Percentiles rank a stretch among this genome's conserved stretches.
These are phyloP conservation scores for Limnanthes douglasii DNA, from an alignment of 345 rosid genomes.

Conservation along the genomic window DNA sequence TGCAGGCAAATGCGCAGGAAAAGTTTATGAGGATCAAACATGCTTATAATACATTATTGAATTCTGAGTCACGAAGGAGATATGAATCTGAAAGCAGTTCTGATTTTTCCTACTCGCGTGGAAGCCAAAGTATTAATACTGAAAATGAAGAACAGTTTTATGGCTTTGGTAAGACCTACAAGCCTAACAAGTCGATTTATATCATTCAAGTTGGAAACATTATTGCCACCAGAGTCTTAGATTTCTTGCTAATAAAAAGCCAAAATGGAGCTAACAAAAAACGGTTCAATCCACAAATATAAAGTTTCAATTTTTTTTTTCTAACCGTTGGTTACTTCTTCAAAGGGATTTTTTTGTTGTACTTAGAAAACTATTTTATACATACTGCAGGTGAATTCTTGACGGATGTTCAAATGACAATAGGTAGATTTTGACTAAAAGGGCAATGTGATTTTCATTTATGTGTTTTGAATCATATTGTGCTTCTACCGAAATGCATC, in stretches of 20 bases:
- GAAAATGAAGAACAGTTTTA: constrained; percentile 69
- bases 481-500: constrained; percentile 2
- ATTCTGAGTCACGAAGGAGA: constrained; percentile 49
- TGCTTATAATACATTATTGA: constrained; percentile 45
- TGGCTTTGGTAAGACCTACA: constrained; percentile 59
- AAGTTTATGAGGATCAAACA: constrained; percentile 31
- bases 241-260: too few relatives aligned
- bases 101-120: constrained; percentile 38
- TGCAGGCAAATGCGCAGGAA: constrained; percentile 67
- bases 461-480: constrained; percentile 2
- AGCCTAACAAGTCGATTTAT: not conserved
- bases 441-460: constrained; percentile 7
- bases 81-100: constrained; percentile 30
- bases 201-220: not conserved
- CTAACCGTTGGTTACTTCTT: too few relatives aligned
- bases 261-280: too few relatives aligned
- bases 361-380: too few relatives aligned
- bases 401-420: constrained; percentile 73
- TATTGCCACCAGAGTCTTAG: too few relatives aligned
- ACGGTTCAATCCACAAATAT: too few relatives aligned
- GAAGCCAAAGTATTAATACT: constrained; percentile 14
- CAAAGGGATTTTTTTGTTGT: too few relatives aligned
- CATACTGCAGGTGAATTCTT: constrained; percentile 95
- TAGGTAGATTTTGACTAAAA: constrained; percentile 50
- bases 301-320: too few relatives aligned